Evolutionary conservation across 176 grass and related monocot species (phyloP).

Genomic region (Oryza australiensis): DNA sequence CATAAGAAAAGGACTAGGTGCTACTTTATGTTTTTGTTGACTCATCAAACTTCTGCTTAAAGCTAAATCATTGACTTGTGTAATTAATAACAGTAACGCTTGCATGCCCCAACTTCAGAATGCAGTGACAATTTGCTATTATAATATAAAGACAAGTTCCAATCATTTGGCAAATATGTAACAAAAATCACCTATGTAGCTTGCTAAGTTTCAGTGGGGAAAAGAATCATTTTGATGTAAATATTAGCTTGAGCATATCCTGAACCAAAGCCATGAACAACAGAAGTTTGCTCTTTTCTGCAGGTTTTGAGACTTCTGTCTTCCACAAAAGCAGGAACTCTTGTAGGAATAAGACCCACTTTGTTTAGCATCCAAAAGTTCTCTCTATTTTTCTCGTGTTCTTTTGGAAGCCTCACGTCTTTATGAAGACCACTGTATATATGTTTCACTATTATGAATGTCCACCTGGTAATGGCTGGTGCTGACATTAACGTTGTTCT

Average conservation of each 20-base stretch:
- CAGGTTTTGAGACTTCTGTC: conserved; percentile 34
- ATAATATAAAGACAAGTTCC: background rate
- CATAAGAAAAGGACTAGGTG: conserved; percentile 6
- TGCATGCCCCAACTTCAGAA: background rate
- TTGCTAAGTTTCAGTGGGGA: background rate
- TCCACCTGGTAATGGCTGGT: background rate
- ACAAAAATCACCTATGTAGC: background rate
- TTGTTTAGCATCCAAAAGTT: background rate
- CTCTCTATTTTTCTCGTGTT: background rate
- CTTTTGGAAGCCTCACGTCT: background rate
- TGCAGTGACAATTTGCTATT: background rate
- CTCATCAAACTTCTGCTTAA: background rate
- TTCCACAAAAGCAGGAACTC: background rate
- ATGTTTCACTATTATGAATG: background rate
- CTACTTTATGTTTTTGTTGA: conserved; percentile 14
- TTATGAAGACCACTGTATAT: conserved; percentile 10
- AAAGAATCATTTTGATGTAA: background rate
- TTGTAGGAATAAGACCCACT: background rate
- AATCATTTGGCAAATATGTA: background rate
- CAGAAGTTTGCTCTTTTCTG: background rate
- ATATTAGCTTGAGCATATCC: background rate
- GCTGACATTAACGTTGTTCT: background rate
- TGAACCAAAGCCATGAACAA: background rate
- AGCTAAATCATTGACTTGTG: background rate
- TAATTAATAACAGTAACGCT: background rate